Evolutionary conservation across 169 alveolate species (phyloP).

Genomic region (Plasmodium vivax): DNA sequence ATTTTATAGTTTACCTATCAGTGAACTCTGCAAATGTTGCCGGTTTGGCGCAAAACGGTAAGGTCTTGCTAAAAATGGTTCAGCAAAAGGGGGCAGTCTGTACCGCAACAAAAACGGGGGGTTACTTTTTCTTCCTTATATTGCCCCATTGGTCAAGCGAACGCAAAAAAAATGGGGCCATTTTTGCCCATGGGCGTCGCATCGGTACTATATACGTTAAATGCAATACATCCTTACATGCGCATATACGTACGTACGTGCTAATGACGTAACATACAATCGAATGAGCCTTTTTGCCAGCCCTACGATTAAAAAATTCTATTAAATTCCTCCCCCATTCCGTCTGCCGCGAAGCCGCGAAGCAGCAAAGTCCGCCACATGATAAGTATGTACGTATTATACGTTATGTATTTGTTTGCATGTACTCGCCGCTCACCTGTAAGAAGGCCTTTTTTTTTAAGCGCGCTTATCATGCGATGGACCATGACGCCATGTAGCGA

Average conservation of each 20-base stretch:
- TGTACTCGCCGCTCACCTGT: neutral
- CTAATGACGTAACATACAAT: neutral
- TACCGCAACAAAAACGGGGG: neutral
- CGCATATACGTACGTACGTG: neutral
- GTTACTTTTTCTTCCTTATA: neutral
- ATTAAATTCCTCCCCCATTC: neutral
- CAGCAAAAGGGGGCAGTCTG: neutral
- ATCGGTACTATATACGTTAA: neutral
- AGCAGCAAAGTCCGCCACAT: neutral
- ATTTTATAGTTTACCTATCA: neutral
- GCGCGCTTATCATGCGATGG: neutral
- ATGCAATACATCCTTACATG: neutral
- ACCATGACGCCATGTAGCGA: neutral
- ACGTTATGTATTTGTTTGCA: neutral
- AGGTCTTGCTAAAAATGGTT: neutral
- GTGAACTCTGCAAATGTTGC: neutral
- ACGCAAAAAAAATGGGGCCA: neutral
- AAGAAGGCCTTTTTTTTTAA: neutral
- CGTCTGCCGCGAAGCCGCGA: neutral
- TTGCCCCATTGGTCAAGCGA: neutral
- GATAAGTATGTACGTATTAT: neutral
- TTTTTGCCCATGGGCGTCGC: neutral
- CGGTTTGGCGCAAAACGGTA: neutral
- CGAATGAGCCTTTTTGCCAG: neutral
- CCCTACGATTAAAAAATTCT: neutral